phyloP scores from a whole-genome alignment of 805 yeast genomes.

The Candida tibetensis region DNA sequence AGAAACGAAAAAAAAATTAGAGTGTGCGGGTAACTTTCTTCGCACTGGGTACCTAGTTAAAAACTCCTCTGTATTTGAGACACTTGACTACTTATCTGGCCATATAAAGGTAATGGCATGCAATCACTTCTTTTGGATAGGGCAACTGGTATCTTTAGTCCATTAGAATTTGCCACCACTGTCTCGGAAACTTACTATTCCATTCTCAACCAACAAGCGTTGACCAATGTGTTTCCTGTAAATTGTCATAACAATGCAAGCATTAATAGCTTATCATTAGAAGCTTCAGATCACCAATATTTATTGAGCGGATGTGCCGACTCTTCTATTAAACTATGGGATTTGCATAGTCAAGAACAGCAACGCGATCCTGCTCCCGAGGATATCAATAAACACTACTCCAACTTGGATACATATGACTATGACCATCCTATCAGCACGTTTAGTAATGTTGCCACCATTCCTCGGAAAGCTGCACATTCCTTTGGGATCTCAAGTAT shows the following conservation, averaged over 20 bases:
- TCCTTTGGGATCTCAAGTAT: conserved; percentile 69
- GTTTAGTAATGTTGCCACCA: conserved; percentile 26
- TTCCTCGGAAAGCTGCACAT: conserved; percentile 49
- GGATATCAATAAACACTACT: conserved; percentile 10
- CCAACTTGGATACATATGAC: conserved; percentile 27
- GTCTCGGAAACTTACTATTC: conserved; percentile 37
- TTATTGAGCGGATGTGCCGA: conserved; percentile 74
- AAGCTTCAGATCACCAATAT: conserved; percentile 41
- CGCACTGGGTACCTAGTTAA: too few relatives aligned
- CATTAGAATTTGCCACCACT: conserved; percentile 34
- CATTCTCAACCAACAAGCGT: conserved; percentile 22
- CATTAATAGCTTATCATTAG: conserved; percentile 60
- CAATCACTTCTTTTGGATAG: conserved; percentile 39
- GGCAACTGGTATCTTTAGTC: conserved; percentile 24
- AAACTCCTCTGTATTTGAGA: too few relatives aligned
- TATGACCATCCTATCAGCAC: conserved; percentile 30
- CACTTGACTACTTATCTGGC: neutral
- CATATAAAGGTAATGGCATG: conserved; percentile 22
- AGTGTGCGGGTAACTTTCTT: neutral
- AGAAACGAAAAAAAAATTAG: neutral
- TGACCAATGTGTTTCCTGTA: conserved; percentile 33
- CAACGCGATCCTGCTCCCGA: conserved; percentile 12
- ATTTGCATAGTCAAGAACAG: conserved; percentile 23
- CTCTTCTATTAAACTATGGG: conserved; percentile 67
- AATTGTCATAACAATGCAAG: conserved; percentile 49